Evolutionary conservation across 23 red algal genomes (phyloP).

Genomic region (Gracilaria caudata): DNA sequence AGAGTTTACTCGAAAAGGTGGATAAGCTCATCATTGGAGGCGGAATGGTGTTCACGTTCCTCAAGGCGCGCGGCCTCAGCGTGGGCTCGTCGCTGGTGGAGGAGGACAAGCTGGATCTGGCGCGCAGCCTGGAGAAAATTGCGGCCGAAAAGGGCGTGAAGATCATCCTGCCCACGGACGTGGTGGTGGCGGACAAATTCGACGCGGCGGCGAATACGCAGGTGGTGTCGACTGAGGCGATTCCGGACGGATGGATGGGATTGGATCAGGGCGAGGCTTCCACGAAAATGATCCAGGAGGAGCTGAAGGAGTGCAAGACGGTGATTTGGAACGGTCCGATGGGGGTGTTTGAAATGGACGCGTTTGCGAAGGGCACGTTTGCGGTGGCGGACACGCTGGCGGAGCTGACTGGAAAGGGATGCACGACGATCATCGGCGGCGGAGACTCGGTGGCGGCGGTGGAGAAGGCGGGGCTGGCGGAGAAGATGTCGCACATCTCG

Average conservation of each 20-base stretch:
- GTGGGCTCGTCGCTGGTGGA: slow-evolving; percentile 95
- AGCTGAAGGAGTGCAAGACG: slow-evolving; percentile 85
- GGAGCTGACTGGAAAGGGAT: slow-evolving; percentile 74
- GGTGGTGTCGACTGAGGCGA: slow-evolving; percentile 66
- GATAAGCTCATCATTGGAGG: slow-evolving; percentile 98
- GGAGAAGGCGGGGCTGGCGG: slow-evolving; percentile 92
- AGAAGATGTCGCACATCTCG: slow-evolving; percentile 98
- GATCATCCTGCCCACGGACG: slow-evolving; percentile 90
- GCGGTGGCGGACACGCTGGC: slow-evolving; percentile 90
- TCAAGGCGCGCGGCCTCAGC: slow-evolving; percentile 85
- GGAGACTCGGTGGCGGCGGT: slow-evolving; percentile 99
- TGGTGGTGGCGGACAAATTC: slow-evolving; percentile 96
- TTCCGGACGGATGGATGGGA: slow-evolving; percentile 98
- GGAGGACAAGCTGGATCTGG: slow-evolving; percentile 98
- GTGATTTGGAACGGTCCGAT: slow-evolving; percentile 99
- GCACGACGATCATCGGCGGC: slow-evolving; percentile 96
- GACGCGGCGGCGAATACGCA: slow-evolving; percentile 88
- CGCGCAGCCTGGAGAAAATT: slow-evolving; percentile 68
- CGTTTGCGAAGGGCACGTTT: slow-evolving; percentile 98
- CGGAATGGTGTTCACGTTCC: slow-evolving; percentile 99
- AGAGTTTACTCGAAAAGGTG: slow-evolving; percentile 90
- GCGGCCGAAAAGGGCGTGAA: slow-evolving; percentile 76
- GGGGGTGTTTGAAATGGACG: slow-evolving; percentile 97
- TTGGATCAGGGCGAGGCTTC: slow-evolving; percentile 88
- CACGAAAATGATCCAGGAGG: slow-evolving; percentile 74